Evolutionary conservation across 2,329 filamentous ascomycete species (phyloP).

Genomic region (Epichloe bromicola): DNA sequence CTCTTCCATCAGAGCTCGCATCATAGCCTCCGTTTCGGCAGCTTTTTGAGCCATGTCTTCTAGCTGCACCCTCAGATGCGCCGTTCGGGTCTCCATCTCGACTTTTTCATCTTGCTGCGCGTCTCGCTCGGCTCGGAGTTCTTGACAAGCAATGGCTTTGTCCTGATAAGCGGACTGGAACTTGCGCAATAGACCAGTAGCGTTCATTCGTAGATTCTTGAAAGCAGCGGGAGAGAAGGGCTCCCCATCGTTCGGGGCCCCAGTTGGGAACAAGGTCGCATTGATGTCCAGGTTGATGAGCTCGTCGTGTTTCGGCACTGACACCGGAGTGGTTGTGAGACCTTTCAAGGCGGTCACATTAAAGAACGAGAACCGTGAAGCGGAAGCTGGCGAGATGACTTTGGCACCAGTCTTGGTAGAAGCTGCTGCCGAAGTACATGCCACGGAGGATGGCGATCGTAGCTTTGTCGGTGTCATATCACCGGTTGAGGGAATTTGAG

Average conservation of each 20-base stretch:
- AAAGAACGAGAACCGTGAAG: slow-evolving; percentile 31
- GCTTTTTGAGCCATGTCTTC: slow-evolving; percentile 44
- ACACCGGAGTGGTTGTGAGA: slow-evolving; percentile 10
- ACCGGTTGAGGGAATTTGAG: not conserved
- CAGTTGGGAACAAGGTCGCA: slow-evolving; percentile 37
- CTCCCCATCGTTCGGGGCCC: slow-evolving; percentile 29
- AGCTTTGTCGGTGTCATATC: slow-evolving; percentile 5
- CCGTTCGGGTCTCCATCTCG: slow-evolving; percentile 38
- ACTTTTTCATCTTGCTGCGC: slow-evolving; percentile 41
- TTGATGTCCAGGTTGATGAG: slow-evolving; percentile 43
- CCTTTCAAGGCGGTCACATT: slow-evolving; percentile 28
- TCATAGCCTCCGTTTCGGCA: slow-evolving; percentile 38
- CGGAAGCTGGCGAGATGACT: slow-evolving; percentile 7
- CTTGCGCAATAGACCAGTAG: slow-evolving; percentile 38
- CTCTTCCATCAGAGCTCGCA: slow-evolving; percentile 36
- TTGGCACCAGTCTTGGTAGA: slow-evolving; percentile 1
- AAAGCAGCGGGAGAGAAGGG: slow-evolving; percentile 45
- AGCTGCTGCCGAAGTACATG: not conserved
- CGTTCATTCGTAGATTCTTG: slow-evolving; percentile 48
- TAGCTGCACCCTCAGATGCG: slow-evolving; percentile 45
- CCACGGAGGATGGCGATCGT: not conserved
- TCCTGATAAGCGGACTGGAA: slow-evolving; percentile 47
- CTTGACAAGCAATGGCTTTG: slow-evolving; percentile 35
- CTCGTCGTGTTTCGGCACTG: slow-evolving; percentile 32
- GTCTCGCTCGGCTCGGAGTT: slow-evolving; percentile 40